phyloP scores from a whole-genome alignment of 306 rosid species.

The Acacia melanoxylon region DNA sequence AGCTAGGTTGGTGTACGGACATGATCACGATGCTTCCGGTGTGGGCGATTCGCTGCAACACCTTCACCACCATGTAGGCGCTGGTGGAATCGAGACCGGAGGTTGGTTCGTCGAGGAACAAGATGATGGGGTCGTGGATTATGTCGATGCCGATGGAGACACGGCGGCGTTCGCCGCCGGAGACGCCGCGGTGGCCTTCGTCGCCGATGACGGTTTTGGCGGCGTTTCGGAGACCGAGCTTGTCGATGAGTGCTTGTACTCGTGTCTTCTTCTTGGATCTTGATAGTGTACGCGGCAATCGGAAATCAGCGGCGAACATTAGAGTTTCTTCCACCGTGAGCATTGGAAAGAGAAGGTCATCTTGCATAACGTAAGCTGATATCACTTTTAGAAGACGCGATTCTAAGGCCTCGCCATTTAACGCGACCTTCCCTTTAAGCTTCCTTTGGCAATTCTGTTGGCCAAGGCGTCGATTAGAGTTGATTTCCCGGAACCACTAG shows the following conservation, averaged over 20 bases:
- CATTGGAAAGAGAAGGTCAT: slow-evolving; percentile 69
- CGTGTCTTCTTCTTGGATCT: slow-evolving; percentile 61
- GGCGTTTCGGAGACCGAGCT: slow-evolving; percentile 59
- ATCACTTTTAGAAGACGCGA: slow-evolving; percentile 63
- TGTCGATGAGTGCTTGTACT: slow-evolving; percentile 62
- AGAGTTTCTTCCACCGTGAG: slow-evolving; percentile 73
- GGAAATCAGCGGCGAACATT: slow-evolving; percentile 71
- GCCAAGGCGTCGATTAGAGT: slow-evolving; percentile 75
- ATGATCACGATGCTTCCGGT: slow-evolving; percentile 72
- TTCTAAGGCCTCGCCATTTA: slow-evolving; percentile 61
- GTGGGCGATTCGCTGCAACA: slow-evolving; percentile 65
- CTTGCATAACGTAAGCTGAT: slow-evolving; percentile 76
- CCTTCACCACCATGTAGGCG: slow-evolving; percentile 77
- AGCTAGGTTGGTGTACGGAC: slow-evolving; percentile 41
- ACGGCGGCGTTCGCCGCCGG: slow-evolving; percentile 69
- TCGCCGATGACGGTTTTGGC: slow-evolving; percentile 68
- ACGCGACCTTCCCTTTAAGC: slow-evolving; percentile 54
- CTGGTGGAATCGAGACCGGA: slow-evolving; percentile 74
- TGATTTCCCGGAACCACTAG: slow-evolving; percentile 73
- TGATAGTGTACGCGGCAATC: slow-evolving; percentile 55
- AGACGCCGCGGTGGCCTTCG: slow-evolving; percentile 70
- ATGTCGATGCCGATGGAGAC: slow-evolving; percentile 73
- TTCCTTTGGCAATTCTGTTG: slow-evolving; percentile 62
- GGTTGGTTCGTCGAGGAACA: slow-evolving; percentile 73
- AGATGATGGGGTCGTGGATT: slow-evolving; percentile 65